Base-by-base conservation (phyloP, 805 yeast species). In the Nakazawaea wyomingensis region DNA sequence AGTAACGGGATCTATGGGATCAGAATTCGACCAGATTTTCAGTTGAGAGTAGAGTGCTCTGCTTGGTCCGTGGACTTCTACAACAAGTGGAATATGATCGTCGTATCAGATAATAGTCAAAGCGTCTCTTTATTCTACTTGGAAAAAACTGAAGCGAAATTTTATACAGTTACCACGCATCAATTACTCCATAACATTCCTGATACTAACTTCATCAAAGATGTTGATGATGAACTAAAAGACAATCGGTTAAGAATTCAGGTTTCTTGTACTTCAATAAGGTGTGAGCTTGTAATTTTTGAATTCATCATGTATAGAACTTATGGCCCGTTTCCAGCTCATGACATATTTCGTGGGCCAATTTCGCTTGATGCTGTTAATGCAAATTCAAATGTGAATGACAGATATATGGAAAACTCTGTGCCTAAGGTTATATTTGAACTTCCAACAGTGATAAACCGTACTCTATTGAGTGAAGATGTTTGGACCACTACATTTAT, bases 21-120 rank as follows among this genome's bases (percentile, higher is more conserved):
- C 10, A 34, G 29, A 21, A 44, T 50, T 29, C 43, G 14, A 13
- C 56, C 62, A 16, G 48, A 58, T 49, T 45, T 52, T 32, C 48
- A 59, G 55, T 43, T 72, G 3, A 61, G 57, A 26, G 50, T 72
- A 37, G 61, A 61, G 5, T 59, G 72, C 1, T 76, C 84, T 1
- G 76, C 72, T 2, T 82, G 89, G 89, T 85, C 86, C 0, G 50
- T 78, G 16, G 85, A 78, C 51, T 57, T 72, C 30, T 49, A 57
- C n/a, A 53, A 50, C 3, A 22, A 48, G 35, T 64, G 57, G 29
- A 54, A 65, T 42, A 42, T 74, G 33, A 47, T 81, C 11, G 74
- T 64, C 0, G 68, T 71, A 0, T 72, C 84, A 0, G 85, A 79
- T 48, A 82, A 82, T 50, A 65, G 76, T 4, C 75, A 69, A 42